Conservation (phyloP, 371 early-diverging fungal species). For the Gilbertella persicaria region DNA sequence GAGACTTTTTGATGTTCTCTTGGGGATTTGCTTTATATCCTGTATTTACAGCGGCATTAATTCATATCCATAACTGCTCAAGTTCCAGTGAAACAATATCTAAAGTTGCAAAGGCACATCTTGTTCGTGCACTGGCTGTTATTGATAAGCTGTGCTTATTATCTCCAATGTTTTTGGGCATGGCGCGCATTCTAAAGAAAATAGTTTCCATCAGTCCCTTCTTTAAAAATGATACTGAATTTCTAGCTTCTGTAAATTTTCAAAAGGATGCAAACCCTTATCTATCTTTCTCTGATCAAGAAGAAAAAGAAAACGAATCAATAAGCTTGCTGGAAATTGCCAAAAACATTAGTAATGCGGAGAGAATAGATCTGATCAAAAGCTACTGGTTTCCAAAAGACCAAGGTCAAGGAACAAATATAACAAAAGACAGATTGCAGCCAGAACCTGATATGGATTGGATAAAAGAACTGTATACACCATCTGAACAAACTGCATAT, state of each 20-base stretch:
- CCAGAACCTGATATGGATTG: conserved; percentile 8
- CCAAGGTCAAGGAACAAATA: background rate
- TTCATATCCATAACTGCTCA: conserved; percentile 21
- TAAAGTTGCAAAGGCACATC: conserved; percentile 19
- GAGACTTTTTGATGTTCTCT: conserved; percentile 23
- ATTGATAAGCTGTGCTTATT: conserved; percentile 11
- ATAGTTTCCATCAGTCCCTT: conserved; percentile 7
- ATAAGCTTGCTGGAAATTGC: too few relatives aligned
- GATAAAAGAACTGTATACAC: conserved; percentile 15
- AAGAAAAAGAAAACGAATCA: too few relatives aligned
- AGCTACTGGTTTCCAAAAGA: background rate
- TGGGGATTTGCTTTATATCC: conserved; percentile 39
- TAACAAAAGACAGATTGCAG: background rate
- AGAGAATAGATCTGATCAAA: background rate
- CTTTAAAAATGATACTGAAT: conserved; percentile 5
- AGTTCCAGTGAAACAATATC: conserved; percentile 7
- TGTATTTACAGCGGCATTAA: conserved; percentile 21
- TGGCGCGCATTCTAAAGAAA: conserved; percentile 14
- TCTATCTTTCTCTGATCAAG: too few relatives aligned
- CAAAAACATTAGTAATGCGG: background rate
- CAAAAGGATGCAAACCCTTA: background rate
- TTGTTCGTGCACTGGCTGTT: conserved; percentile 14
- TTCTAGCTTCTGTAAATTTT: background rate
- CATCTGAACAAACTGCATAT: conserved; percentile 1
- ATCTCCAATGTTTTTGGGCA: background rate